Percentiles rank a stretch among this genome's conserved stretches.
phyloP scores from a whole-genome alignment of 345 rosid species.

The Murraya koenigii region DNA sequence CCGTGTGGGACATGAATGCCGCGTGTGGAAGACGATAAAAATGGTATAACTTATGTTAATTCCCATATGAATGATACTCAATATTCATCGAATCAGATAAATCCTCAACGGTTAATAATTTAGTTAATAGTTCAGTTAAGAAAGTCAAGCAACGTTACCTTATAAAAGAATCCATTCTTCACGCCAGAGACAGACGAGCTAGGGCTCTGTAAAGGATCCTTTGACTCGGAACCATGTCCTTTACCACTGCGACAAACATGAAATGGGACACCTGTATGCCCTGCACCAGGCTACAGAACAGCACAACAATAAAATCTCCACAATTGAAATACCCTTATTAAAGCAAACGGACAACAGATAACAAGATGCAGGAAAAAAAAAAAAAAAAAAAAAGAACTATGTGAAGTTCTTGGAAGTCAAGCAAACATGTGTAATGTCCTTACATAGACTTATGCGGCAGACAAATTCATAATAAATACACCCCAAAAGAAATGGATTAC shows the following conservation, averaged over 20 bases:
- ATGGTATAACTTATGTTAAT: neutral
- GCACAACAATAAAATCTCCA: constrained; percentile 5
- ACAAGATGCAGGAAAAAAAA: neutral
- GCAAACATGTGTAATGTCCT: constrained; percentile 2
- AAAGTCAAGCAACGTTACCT: constrained; percentile 34
- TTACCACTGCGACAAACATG: constrained; percentile 30
- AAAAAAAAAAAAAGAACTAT: too few species aligned
- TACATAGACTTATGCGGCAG: neutral
- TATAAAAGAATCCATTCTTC: constrained; percentile 39
- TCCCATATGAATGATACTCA: constrained; percentile 6
- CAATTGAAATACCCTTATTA: neutral
- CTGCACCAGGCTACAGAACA: constrained; percentile 36
- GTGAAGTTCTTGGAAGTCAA: neutral
- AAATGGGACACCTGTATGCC: constrained; percentile 35
- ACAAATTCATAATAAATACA: neutral
- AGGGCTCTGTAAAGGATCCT: constrained; percentile 46
- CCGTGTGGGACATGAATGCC: neutral
- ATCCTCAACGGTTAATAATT: constrained; percentile 5
- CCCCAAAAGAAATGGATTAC: neutral
- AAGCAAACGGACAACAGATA: neutral
- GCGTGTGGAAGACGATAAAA: neutral
- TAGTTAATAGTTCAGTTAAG: constrained; percentile 8
- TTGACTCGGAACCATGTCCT: constrained; percentile 32
- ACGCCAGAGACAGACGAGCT: constrained; percentile 32
- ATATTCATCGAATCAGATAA: neutral